These are phyloP conservation scores for Blastobotrys apis DNA, from an alignment of 1,139 yeast species.

Conservation along the genomic window DNA sequence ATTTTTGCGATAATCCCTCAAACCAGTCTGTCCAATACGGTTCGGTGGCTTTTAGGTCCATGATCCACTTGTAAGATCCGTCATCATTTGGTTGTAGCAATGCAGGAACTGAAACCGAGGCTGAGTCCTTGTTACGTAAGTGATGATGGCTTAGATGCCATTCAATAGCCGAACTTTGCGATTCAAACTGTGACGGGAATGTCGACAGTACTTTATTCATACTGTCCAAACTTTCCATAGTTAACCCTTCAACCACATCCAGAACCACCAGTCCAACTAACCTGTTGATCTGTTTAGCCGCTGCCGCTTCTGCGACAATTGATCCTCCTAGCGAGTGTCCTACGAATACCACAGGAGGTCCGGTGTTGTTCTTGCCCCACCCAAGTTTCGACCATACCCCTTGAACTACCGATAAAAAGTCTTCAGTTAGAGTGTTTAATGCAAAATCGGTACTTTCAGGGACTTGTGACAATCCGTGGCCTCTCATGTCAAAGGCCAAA, in stretches of 20 bases:
- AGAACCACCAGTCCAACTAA: constrained; percentile 65
- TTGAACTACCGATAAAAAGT: constrained; percentile 48
- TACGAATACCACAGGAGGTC: constrained; percentile 52
- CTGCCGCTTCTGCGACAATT: constrained; percentile 53
- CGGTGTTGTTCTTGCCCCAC: constrained; percentile 20
- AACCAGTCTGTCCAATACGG: constrained; percentile 87
- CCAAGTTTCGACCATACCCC: constrained; percentile 34
- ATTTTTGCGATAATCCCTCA: constrained; percentile 57
- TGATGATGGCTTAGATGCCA: constrained; percentile 65
- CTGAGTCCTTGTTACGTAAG: constrained; percentile 57
- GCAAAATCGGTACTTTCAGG: constrained; percentile 40
- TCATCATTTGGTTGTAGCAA: constrained; percentile 15
- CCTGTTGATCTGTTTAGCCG: constrained; percentile 25
- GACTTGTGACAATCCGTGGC: constrained; percentile 61
- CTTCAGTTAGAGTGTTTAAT: constrained; percentile 51
- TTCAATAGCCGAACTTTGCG: constrained; percentile 58
- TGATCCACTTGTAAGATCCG: constrained; percentile 47
- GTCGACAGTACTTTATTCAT: constrained; percentile 62
- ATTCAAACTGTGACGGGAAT: constrained; percentile 57
- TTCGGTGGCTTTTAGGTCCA: constrained; percentile 56
- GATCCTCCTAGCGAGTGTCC: constrained; percentile 97
- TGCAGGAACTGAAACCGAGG: constrained; percentile 72
- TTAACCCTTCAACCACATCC: constrained; percentile 94
- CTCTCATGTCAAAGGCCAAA: constrained; percentile 72
- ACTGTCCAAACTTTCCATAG: constrained; percentile 58